phyloP scores from a whole-genome alignment of 1,139 yeast genomes.

The Meyerozyma smithsonii region DNA sequence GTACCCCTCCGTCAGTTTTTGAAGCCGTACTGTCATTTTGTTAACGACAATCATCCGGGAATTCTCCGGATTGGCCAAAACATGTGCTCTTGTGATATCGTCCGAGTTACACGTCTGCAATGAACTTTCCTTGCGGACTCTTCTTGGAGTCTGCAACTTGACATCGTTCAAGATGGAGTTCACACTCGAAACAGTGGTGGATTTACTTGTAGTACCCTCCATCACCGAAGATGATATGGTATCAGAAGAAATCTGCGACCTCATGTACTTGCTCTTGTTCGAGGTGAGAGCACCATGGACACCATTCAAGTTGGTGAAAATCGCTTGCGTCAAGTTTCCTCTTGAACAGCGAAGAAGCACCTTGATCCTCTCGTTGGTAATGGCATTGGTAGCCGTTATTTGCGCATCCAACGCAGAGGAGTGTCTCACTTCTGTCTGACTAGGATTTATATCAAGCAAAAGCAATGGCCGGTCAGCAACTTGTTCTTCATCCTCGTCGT shows the following conservation, averaged over 20 bases:
- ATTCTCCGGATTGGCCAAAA: constrained; percentile 14
- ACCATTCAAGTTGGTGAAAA: constrained; percentile 25
- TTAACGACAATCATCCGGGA: constrained; percentile 19
- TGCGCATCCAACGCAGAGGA: constrained; percentile 42
- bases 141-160: not conserved
- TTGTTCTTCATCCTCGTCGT: constrained; percentile 24
- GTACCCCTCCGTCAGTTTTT: constrained; percentile 31
- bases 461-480: constrained; percentile 34
- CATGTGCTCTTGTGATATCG: constrained; percentile 11
- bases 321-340: constrained; percentile 22
- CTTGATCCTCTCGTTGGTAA: constrained; percentile 24
- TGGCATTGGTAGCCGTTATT: constrained; percentile 27
- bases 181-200: constrained; percentile 35
- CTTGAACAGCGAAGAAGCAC: constrained; percentile 34
- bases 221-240: constrained; percentile 38
- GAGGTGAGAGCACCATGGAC: constrained; percentile 21
- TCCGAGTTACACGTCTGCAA: constrained; percentile 9
- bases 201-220: constrained; percentile 23
- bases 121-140: constrained; percentile 5
- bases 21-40: constrained; percentile 35
- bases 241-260: constrained; percentile 20
- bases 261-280: constrained; percentile 4
- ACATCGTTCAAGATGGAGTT: constrained; percentile 14
- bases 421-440: constrained; percentile 23
- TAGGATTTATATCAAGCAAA: constrained; percentile 25